These are phyloP conservation scores for Dactylorhiza incarnata DNA, from an alignment of 106 monocot species.

Conservation along the genomic window DNA sequence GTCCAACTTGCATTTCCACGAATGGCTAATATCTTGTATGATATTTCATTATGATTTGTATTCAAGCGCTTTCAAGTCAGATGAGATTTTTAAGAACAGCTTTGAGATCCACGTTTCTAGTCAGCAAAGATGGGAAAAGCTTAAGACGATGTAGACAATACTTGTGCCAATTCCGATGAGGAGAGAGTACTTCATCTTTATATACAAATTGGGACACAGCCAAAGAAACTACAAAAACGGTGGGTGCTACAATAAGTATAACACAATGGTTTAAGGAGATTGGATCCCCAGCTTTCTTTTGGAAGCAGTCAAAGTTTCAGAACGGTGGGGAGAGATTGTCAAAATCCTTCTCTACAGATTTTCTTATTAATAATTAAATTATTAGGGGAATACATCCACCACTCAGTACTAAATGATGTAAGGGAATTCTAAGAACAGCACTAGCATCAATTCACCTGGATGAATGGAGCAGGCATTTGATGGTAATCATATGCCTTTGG, in stretches of 20 bases:
- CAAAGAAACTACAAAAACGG: not conserved
- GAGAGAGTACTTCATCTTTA: not conserved
- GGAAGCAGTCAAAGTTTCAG: not conserved
- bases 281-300: not conserved
- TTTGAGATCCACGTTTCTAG: too few species aligned
- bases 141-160: not conserved
- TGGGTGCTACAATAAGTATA: not conserved
- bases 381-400: too few species aligned
- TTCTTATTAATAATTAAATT: not conserved
- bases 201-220: not conserved
- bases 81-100: too few species aligned
- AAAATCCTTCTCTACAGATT: not conserved
- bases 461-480: conserved; percentile 97
- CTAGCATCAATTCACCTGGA: conserved; percentile 60
- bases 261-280: not conserved
- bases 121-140: not conserved
- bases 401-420: not conserved
- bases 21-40: too few species aligned
- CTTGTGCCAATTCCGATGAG: not conserved
- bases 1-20: not conserved
- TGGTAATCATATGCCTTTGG: conserved; percentile 96
- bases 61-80: too few species aligned
- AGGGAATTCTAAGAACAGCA: not conserved
- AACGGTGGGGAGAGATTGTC: not conserved
- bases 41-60: too few species aligned